Base-by-base conservation (phyloP, 73 alveolate genomes). In the Paramecium sonneborni region DNA sequence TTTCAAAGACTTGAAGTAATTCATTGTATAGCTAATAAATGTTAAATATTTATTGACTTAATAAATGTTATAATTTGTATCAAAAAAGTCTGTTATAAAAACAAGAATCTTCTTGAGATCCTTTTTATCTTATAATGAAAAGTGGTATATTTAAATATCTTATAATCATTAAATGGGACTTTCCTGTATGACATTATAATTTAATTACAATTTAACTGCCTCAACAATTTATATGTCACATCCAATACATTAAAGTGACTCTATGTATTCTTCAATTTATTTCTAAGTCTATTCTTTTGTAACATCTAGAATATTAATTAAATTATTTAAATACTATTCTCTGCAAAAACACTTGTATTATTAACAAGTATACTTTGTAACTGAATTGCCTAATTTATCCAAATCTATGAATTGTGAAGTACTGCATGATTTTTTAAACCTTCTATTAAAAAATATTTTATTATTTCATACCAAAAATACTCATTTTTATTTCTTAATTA, bases 401-500 rank as follows among this genome's bases (percentile, higher is more conserved):
- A 72, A 1, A 72, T 35, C 14, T 72, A 38, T 4, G 55, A 38
- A 72, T 72, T 72, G 14, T 38, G 35, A 5, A 72, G 67, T 7
- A 72, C 57, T 34, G 86, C 35, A 72, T 72, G 86, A 34, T 72
- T 32, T 28, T 37, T 72, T 35, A 72, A 72, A 32, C 86, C 86
- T 5, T 72, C 86, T 72, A 35, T 21, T n/a, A 5, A 30, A 67
- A 26, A 15, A 32, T 35, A 15, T 14, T 14, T 34, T 14, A 34
- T 14, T 15, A 14, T 14, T 15, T 34, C 3, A 35, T 72, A 72
- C 86, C 86, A 34, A 21, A 72, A 2, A 72, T 18, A 72, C 62
- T 34, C 57, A 72, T 35, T 14, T 72, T 72, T 1, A 72, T 72
- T 6, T 72, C 52, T 72, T 72, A 15, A 35, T 72, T 72, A 1